These are phyloP conservation scores for Heritiera fomes DNA, from an alignment of 345 rosid species.

Conservation along the genomic window DNA sequence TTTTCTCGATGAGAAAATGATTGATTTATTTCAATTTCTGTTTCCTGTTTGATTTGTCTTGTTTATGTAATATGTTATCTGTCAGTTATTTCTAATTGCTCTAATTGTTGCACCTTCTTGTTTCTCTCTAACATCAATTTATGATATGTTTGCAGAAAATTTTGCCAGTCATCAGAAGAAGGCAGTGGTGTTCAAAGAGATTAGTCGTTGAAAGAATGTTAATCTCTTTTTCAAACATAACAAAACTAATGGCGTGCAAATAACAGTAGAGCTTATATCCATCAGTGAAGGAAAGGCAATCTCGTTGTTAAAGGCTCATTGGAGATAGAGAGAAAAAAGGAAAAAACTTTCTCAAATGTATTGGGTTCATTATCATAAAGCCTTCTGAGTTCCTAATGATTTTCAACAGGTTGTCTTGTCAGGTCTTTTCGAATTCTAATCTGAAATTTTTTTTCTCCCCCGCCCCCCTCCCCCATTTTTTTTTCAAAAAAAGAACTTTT, in stretches of 20 bases:
- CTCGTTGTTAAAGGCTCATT: background rate
- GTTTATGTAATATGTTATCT: background rate
- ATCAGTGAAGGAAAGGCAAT: background rate
- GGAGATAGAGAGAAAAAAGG: background rate
- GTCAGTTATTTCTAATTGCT: background rate
- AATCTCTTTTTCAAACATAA: background rate
- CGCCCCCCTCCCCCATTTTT: background rate
- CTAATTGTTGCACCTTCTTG: constrained; percentile 2
- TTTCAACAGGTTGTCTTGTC: background rate
- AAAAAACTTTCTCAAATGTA: background rate
- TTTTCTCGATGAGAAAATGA: background rate
- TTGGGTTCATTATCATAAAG: background rate
- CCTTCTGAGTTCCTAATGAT: background rate
- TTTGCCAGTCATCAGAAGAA: constrained; percentile 9
- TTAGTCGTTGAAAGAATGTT: background rate
- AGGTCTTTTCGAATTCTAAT: background rate
- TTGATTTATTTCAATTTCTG: background rate
- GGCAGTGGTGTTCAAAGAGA: constrained; percentile 11
- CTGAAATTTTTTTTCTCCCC: background rate
- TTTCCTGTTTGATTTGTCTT: background rate
- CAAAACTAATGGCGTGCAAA: background rate
- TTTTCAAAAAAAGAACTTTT: background rate
- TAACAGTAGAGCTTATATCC: background rate
- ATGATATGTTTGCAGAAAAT: constrained; percentile 19
- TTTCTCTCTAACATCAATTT: background rate